Evolutionary conservation across 345 rosid species (phyloP).

Genomic region (Salix udensis): DNA sequence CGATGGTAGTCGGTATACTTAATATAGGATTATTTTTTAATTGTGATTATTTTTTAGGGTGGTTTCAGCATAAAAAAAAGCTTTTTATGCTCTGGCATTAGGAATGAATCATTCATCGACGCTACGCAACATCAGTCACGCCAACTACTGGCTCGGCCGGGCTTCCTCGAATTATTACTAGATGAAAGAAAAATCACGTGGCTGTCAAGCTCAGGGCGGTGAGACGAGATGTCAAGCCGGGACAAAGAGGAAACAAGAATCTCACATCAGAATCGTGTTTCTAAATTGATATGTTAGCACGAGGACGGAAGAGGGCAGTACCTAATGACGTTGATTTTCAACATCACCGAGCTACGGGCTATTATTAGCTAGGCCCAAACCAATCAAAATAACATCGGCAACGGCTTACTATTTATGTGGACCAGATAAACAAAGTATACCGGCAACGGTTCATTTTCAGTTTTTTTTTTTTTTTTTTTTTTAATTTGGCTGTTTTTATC

Average conservation of each 20-base stretch:
- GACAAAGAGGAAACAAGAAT: not conserved
- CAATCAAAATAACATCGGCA: not conserved
- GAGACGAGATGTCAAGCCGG: not conserved
- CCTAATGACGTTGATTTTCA: not conserved
- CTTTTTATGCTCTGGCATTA: not conserved
- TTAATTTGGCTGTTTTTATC: too few species aligned
- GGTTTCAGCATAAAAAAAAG: not conserved
- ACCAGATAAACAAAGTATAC: not conserved
- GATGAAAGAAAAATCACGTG: not conserved
- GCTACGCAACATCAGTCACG: not conserved
- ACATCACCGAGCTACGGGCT: not conserved
- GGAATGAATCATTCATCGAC: not conserved
- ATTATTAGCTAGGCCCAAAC: not conserved
- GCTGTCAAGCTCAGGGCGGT: not conserved
- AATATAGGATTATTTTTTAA: not conserved
- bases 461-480: too few species aligned
- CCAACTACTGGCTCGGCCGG: not conserved
- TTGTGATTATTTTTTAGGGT: too few species aligned
- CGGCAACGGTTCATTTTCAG: too few species aligned
- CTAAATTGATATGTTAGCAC: not conserved
- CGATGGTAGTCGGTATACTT: not conserved
- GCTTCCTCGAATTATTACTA: not conserved
- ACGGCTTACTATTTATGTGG: not conserved
- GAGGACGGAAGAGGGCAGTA: not conserved
- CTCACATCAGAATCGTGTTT: not conserved